These are phyloP conservation scores for Medicago arabica DNA, from an alignment of 306 rosid genomes.

Conservation along the genomic window DNA sequence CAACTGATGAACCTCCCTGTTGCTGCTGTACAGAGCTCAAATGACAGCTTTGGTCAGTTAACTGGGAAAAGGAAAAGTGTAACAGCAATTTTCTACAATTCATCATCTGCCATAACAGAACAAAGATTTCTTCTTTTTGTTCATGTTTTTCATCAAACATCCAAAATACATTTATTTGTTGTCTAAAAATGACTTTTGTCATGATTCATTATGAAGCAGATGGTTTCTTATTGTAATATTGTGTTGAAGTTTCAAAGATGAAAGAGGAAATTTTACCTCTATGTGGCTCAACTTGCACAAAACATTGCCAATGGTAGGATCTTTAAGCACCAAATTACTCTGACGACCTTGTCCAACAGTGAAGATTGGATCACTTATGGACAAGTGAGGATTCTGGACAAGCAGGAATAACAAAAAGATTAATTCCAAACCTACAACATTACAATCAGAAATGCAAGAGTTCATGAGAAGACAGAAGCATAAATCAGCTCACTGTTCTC, in stretches of 20 bases:
- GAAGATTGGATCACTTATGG: slow-evolving; percentile 60
- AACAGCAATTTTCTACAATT: slow-evolving; percentile 24
- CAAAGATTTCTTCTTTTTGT: slow-evolving; percentile 3
- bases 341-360: slow-evolving; percentile 83
- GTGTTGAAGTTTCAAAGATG: slow-evolving; percentile 25
- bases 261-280: slow-evolving; percentile 60
- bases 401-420: slow-evolving; percentile 48
- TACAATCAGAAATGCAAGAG: slow-evolving; percentile 29
- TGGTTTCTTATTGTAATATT: not conserved
- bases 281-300: slow-evolving; percentile 81
- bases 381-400: slow-evolving; percentile 78
- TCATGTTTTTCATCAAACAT: slow-evolving; percentile 4
- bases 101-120: slow-evolving; percentile 15
- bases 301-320: slow-evolving; percentile 62
- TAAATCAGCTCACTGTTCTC: slow-evolving; percentile 17
- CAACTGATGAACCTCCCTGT: slow-evolving; percentile 74
- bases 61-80: slow-evolving; percentile 20
- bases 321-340: slow-evolving; percentile 77
- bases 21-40: slow-evolving; percentile 57
- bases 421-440: slow-evolving; percentile 39
- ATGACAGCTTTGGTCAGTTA: slow-evolving; percentile 42
- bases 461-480: slow-evolving; percentile 29
- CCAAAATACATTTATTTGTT: slow-evolving; percentile 5
- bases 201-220: slow-evolving; percentile 22
- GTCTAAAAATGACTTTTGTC: not conserved